Evolutionary conservation across 2,329 filamentous ascomycete species (phyloP).

Genomic region (Penicillium olsonii): DNA sequence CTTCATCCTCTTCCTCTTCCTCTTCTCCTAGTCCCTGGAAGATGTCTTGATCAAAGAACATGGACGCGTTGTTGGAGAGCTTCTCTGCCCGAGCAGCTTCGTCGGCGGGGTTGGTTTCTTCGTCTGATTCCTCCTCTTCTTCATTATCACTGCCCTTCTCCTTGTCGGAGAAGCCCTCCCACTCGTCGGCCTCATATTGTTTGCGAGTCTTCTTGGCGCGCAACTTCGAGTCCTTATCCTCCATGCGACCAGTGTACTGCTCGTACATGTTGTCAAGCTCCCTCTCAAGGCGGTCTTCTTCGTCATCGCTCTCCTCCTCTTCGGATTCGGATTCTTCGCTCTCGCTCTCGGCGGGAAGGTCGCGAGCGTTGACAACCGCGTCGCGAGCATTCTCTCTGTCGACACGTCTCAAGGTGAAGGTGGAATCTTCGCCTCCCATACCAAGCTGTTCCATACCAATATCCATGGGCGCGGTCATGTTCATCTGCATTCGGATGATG

Average conservation of each 20-base stretch:
- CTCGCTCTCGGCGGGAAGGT: constrained; percentile 64
- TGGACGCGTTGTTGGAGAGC: constrained; percentile 79
- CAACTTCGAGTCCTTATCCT: constrained; percentile 80
- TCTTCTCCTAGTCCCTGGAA: constrained; percentile 79
- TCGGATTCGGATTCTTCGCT: constrained; percentile 62
- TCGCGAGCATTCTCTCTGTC: constrained; percentile 72
- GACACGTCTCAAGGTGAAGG: constrained; percentile 81
- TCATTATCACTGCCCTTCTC: constrained; percentile 62
- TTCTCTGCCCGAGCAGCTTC: constrained; percentile 42
- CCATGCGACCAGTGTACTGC: constrained; percentile 76
- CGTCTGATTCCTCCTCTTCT: constrained; percentile 56
- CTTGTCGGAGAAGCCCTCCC: constrained; percentile 78
- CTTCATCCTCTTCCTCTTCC: constrained; percentile 57
- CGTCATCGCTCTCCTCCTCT: constrained; percentile 68
- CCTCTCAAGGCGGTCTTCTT: constrained; percentile 77
- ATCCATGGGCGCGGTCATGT: constrained; percentile 95
- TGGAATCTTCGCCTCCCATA: constrained; percentile 74
- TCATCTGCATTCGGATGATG: constrained; percentile 92
- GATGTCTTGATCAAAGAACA: constrained; percentile 93
- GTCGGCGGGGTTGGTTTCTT: constrained; percentile 32
- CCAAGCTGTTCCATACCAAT: constrained; percentile 89
- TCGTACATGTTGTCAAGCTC: constrained; percentile 89
- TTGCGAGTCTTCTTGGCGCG: constrained; percentile 85
- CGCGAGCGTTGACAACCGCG: constrained; percentile 74
- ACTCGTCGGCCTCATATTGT: constrained; percentile 82